Percentiles rank a stretch among this genome's conserved stretches.
Evolutionary conservation across 1,284 basidiomycete species (phyloP).

Genomic region (Singerocomus rubriflavus): DNA sequence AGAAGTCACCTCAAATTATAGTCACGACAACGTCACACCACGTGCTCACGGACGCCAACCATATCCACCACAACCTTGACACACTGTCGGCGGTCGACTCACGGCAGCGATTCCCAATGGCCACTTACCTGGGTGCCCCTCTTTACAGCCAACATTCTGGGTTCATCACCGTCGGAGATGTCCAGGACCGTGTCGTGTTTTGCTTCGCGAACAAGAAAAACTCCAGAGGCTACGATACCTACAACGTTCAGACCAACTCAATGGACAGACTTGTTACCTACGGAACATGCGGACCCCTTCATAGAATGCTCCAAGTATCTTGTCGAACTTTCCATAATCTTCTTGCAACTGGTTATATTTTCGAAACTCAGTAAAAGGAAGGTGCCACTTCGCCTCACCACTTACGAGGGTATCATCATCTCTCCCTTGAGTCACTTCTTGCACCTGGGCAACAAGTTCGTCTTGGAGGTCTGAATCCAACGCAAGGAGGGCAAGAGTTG

Average conservation of each 20-base stretch:
- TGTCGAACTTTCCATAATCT: slow-evolving; percentile 44
- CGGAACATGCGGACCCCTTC: slow-evolving; percentile 47
- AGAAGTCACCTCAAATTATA: neutral
- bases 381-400: neutral
- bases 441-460: slow-evolving; percentile 45
- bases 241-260: neutral
- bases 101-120: too few relatives aligned
- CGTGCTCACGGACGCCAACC: slow-evolving; percentile 47
- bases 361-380: neutral
- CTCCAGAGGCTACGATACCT: slow-evolving; percentile 17
- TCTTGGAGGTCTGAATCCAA: slow-evolving; percentile 46
- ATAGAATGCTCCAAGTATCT: slow-evolving; percentile 44
- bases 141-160: slow-evolving; percentile 23
- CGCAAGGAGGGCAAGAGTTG: slow-evolving; percentile 45
- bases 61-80: slow-evolving; percentile 44
- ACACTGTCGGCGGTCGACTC: slow-evolving; percentile 4
- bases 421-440: slow-evolving; percentile 37
- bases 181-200: slow-evolving; percentile 20
- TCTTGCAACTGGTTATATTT: slow-evolving; percentile 37
- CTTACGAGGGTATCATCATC: slow-evolving; percentile 40
- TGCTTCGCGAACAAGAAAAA: slow-evolving; percentile 22
- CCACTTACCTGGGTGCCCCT: slow-evolving; percentile 30
- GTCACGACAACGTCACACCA: neutral
- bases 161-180: slow-evolving; percentile 15
- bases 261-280: slow-evolving; percentile 28